These are phyloP conservation scores for Termitomyces sp. DNA, from an alignment of 768 basidiomycete species.

Conservation along the genomic window DNA sequence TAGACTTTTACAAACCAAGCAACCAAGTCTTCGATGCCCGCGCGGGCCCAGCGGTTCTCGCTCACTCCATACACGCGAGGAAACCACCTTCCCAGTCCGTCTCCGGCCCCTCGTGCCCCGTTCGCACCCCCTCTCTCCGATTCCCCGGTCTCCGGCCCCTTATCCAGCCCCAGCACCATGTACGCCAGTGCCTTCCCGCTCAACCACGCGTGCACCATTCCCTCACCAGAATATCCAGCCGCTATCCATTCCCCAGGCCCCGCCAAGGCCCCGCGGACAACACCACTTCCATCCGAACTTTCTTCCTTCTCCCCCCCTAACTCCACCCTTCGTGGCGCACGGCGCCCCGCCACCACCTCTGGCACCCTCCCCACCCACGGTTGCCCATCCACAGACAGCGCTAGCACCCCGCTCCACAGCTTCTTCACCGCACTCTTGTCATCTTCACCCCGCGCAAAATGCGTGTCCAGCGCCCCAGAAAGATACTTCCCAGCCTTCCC, in stretches of 20 bases:
- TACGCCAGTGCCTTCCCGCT: conserved; percentile 51
- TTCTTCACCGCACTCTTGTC: conserved; percentile 13
- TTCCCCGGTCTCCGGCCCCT: background rate
- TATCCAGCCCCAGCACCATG: conserved; percentile 47
- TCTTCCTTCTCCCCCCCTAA: background rate
- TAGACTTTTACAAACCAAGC: conserved; percentile 1
- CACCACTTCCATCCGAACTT: too few relatives aligned
- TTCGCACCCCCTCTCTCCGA: background rate
- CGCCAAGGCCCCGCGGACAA: conserved; percentile 15
- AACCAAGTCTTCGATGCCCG: conserved; percentile 32
- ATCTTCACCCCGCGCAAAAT: conserved; percentile 31
- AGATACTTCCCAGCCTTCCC: conserved; percentile 23
- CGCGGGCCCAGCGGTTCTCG: conserved; percentile 41
- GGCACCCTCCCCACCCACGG: conserved; percentile 74
- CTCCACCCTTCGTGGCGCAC: background rate
- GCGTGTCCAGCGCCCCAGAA: conserved; percentile 37
- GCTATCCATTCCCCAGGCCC: conserved; percentile 64
- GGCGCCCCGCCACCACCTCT: conserved; percentile 36
- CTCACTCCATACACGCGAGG: conserved; percentile 44
- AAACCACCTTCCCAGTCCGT: conserved; percentile 32
- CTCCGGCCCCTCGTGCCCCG: conserved; percentile 11
- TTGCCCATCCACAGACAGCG: conserved; percentile 50
- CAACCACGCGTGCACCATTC: conserved; percentile 70
- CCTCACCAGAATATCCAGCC: conserved; percentile 68
- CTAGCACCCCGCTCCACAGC: conserved; percentile 61